Evolutionary conservation across 805 yeast genomes (phyloP), one percentile per base, ranked within the genome.

Genomic region (Yarrowia sp.): DNA sequence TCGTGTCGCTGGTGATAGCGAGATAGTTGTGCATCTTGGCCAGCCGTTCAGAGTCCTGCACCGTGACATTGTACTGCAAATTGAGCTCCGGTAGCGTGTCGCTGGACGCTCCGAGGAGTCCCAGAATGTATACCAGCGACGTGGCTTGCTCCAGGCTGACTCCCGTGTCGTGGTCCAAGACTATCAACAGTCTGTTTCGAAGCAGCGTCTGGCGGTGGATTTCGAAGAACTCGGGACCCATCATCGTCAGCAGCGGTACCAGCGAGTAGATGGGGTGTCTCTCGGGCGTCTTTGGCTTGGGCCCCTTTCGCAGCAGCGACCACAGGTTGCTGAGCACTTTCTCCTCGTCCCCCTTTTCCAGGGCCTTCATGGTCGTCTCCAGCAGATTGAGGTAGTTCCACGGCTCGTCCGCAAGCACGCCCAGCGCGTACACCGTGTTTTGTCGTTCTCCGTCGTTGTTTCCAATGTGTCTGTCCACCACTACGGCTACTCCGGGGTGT

Each of bases 371-470:
- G 1, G 58, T 35, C 13, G 58, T 24, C 2, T 51, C 58, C 42
- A 51, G n/a, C 6, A 51, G 22, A 18, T 27, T 38, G 27, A 55
- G 38, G 36, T 55, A 55, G 13, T 55, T 55, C 61, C 61, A 55
- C 5, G 61, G 47, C 35, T 55, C 38, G 27, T 55, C 61, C 16
- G 38, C 36, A 9, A 55, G 47, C 38, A 55, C 61, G 27, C 61
- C 61, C 2, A 55, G 61, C 25, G 61, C 61, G 29, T 38, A 55
- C 38, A 55, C 61, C 8, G 47, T 55, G 38, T 55, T 55, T 19
- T 5, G 22, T 4, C 61, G 42, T 22, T 55, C 38, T n/a, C 38
- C 46, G 6, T 55, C 36, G 9, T 38, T 55, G 31, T 18, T 27
- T 12, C 47, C 36, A 19, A 27, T 27, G 21, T 55, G 27, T 12